Percentiles rank a stretch among this genome's conserved stretches.
Conservation (phyloP, 2,329 filamentous ascomycete species). For the Ophiostoma sp. region DNA sequence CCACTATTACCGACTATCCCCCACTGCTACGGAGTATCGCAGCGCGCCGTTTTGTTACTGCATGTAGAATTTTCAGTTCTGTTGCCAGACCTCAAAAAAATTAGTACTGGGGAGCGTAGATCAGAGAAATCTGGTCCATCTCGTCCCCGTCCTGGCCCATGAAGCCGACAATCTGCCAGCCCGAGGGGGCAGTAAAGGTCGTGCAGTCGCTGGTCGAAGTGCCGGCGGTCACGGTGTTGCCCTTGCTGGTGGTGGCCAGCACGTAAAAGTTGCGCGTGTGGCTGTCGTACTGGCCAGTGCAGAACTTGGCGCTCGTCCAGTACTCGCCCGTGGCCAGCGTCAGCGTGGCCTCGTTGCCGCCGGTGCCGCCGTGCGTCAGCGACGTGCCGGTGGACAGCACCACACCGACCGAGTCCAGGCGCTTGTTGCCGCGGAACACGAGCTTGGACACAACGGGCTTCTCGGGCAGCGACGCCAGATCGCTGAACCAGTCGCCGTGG, state of each 20-base stretch:
- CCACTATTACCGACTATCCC: not conserved
- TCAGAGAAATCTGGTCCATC: constrained; percentile 49
- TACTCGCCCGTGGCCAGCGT: constrained; percentile 44
- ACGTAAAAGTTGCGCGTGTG: constrained; percentile 53
- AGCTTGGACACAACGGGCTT: constrained; percentile 32
- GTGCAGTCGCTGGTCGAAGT: constrained; percentile 44
- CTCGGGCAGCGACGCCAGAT: constrained; percentile 38
- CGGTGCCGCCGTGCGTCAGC: constrained; percentile 50
- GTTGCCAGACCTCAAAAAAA: not conserved
- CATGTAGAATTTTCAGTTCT: too few relatives aligned
- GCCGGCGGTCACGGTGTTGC: constrained; percentile 43
- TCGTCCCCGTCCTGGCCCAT: constrained; percentile 50
- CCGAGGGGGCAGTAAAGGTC: constrained; percentile 42
- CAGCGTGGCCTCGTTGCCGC: constrained; percentile 42
- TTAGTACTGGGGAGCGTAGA: constrained; percentile 41
- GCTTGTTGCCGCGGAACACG: constrained; percentile 43
- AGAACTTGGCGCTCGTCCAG: constrained; percentile 47
- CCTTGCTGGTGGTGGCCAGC: constrained; percentile 47
- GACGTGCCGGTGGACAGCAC: constrained; percentile 45
- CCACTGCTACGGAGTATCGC: not conserved
- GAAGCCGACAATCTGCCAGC: constrained; percentile 51
- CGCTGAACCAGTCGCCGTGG: constrained; percentile 52
- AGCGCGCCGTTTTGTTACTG: not conserved
- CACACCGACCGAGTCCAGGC: constrained; percentile 49
- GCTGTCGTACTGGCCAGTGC: constrained; percentile 43